Base-by-base conservation (phyloP, 257 asterid species). In the Hygrophila difformis region DNA sequence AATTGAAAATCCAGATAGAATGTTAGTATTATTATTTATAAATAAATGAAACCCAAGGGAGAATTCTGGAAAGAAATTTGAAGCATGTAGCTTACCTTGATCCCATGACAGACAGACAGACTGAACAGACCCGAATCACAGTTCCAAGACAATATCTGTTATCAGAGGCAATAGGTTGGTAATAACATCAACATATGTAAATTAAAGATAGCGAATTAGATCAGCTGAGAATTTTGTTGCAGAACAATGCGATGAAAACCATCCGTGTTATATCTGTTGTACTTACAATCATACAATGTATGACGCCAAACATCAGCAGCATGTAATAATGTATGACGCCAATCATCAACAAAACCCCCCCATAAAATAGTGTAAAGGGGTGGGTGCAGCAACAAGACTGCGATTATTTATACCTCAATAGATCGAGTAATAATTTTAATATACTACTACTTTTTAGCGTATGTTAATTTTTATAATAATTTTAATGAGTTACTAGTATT, bases 141-240 rank as follows among this genome's bases (percentile, higher is more conserved):
- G 69, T 57, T 81, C 87, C 34, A 81, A 69, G 51, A 77, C 74
- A 67, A 81, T 81, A 47, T 55, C 93, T 81, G 71, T 67, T 51
- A 39, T 14, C 16, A 13, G 8, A 41, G 33, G n/a, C 17, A 58
- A 35, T 10, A 36, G 18, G 6, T 1, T 34, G 37, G 54, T 18
- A 59, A 18, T 48, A 42, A 14, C 31, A 33, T 45, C 21, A 7
- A 7, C 8, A 45, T 13, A 8, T 45, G 19, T 2, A n/a, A 44
- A 7, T 1, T 7, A n/a, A n/a, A n/a, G n/a, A n/a, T 19, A 20
- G 35, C 34, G 5, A 33, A 33, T 9, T 13, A 33, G 38, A n/a
- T 4, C 12, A 1, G 38, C 14, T 13, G n/a, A 13, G 3, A 18
- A 12, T 37, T 13, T 5, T 36, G 2, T 36, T n/a, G 18, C 18